phyloP scores from a whole-genome alignment of 2,329 filamentous ascomycete genomes.

The Phialocephala subalpina region DNA sequence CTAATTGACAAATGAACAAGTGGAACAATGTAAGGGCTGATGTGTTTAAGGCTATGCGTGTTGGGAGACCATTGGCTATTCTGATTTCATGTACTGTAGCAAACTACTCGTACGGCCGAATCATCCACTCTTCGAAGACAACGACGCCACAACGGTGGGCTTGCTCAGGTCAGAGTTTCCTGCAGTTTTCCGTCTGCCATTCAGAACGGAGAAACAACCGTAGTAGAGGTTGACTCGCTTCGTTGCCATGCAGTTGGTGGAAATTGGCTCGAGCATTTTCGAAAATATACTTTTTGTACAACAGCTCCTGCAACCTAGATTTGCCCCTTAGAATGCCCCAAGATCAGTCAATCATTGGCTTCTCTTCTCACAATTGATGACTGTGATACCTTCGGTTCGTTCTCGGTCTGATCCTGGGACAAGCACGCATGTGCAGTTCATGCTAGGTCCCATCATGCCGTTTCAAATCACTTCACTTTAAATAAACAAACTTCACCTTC shows the following conservation, averaged over 20 bases:
- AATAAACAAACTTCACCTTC: slow-evolving; percentile 8
- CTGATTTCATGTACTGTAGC: slow-evolving; percentile 6
- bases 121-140: neutral
- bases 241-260: neutral
- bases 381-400: neutral
- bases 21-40: neutral
- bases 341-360: neutral
- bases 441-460: neutral
- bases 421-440: slow-evolving; percentile 2
- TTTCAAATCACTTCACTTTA: slow-evolving; percentile 5
- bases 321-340: neutral
- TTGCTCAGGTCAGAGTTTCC: neutral
- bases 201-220: neutral
- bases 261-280: neutral
- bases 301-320: neutral
- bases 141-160: neutral
- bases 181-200: neutral
- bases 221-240: neutral
- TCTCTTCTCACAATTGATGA: neutral
- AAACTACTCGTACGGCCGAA: neutral
- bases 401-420: neutral
- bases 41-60: too few relatives aligned
- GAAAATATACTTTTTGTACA: neutral
- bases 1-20: neutral
- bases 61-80: neutral